Base-by-base conservation (phyloP, 805 yeast species). In the Ogataea angusta region DNA sequence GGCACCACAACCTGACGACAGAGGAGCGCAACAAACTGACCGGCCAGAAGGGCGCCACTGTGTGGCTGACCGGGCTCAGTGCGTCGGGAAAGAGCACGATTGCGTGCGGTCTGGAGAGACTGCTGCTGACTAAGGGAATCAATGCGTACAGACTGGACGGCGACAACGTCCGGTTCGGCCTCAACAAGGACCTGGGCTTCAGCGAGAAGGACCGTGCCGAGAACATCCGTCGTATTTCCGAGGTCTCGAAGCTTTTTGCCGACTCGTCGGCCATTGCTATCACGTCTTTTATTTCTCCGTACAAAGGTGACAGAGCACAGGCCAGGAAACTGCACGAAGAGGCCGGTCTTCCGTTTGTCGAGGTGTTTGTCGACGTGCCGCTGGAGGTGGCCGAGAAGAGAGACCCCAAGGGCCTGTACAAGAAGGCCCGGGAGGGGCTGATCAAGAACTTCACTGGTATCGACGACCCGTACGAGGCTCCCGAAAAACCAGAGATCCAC, bases 401-500 rank as follows among this genome's bases (percentile, higher is more conserved):
- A 69, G 98, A 91, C 65, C 98, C 98, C 49, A 91, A 91, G 71
- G 98, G 98, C 10, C 71, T 91, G 52, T 91, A 91, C 72, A 89
- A 89, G 68, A 91, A 91, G 75, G 98, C 98, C 13, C 80, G 97
- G 64, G 93, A 89, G 58, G 98, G 98, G 25, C 69, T 84, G 46
- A 90, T 90, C 63, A 86, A 86, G 67, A 95, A 90, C 60, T 90
- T 90, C 69, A 90, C 98, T 12, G 98, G 98, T 42, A 84, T 90
- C 43, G 81, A 89, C 49, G 97, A 96, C 9, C 98, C 98, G 27
- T 90, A 90, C 63, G 98, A 90, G 70, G 93, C 85, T 3, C 98
- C 98, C 36, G 83, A 75, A 52, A 57, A 66, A 25, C 87, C 98
- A 19, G 98, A 90, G 68, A 72, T 90, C 45, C 90, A 83, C 59